A percentile compares a stretch with the other conserved stretches of the same genome.
phyloP scores from a whole-genome alignment of 139 green algal genomes.

The Micractinium sp. region DNA sequence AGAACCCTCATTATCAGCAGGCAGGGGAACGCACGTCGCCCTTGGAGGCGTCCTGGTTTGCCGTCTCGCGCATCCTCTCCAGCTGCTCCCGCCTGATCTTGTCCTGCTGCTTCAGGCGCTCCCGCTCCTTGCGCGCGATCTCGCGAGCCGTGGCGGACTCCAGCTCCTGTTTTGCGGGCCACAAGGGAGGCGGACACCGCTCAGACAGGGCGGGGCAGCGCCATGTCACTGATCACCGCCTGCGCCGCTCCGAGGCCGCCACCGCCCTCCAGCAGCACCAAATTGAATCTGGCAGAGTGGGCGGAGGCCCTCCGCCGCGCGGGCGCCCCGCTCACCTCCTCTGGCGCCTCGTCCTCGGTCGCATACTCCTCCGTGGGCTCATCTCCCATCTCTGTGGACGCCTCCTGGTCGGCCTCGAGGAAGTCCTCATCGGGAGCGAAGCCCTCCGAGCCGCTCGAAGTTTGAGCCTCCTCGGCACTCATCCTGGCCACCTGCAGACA shows the following conservation, averaged over 20 bases:
- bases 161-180: slow-evolving; percentile 4
- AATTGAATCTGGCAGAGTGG: neutral
- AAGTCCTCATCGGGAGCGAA: slow-evolving; percentile 55
- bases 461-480: slow-evolving; percentile 3
- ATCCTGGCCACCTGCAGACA: neutral
- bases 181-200: neutral
- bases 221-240: neutral
- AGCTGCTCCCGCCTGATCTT: slow-evolving; percentile 85
- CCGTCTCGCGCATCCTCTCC: slow-evolving; percentile 78
- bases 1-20: neutral
- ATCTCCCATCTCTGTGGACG: slow-evolving; percentile 17
- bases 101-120: slow-evolving; percentile 84
- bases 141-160: slow-evolving; percentile 35
- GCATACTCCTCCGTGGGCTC: slow-evolving; percentile 48
- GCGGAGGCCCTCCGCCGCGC: too few species aligned
- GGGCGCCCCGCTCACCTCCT: neutral
- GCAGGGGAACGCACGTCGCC: slow-evolving; percentile 63
- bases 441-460: neutral
- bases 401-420: slow-evolving; percentile 38
- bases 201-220: neutral
- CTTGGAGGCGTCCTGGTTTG: slow-evolving; percentile 72
- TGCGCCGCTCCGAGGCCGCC: neutral
- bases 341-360: slow-evolving; percentile 56
- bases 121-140: slow-evolving; percentile 79
- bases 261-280: neutral